Base-by-base conservation (phyloP, 2,329 filamentous ascomycete species). In the Epichloe gansuensis region DNA sequence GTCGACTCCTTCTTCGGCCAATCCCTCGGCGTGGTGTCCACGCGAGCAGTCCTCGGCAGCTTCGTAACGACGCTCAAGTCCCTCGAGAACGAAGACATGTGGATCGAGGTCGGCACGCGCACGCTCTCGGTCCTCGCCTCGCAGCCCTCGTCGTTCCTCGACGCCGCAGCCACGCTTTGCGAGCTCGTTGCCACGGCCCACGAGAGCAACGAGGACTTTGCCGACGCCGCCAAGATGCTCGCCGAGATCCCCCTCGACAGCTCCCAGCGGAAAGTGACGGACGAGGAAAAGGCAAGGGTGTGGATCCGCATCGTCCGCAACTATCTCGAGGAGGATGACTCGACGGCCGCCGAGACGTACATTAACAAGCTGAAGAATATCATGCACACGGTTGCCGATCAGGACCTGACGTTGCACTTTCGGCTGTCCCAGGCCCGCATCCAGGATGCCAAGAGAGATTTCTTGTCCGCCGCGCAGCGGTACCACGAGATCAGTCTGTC, bases 341-440 rank as follows among this genome's bases (percentile, higher is more conserved):
- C 88, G 8, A 89, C 85, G 1, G 77, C 80, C 38, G 93, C 93
- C 42, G 89, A 94, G 65, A 80, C 78, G 41, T 95, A 90, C 65
- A 77, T 98, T 61, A 96, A 96, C 75, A 90, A 91, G 68, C 85
- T 95, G 68, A 97, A 96, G 71, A 91, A 93, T 64, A 77, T 96
- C 58, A 89, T 95, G 65, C 82, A 87, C 71, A 83, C 79, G 56
- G 82, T 95, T 35, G 71, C 77, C 34, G 82, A 95, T 65, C 78
- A 82, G 40, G 79, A 85, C 55, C 75, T 91, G 46, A 82, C 82
- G 59, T 74, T 97, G 49, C 84, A 91, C 68, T 98, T 97, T 71
- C 82, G 88, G 61, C 82, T 97, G 56, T 91, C 85, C 8, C 89
- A 95, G 68, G 93, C 93, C 5, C 85, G 91, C 54, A 95, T 98